Evolutionary conservation across 1,284 basidiomycete genomes (phyloP).

Genomic region (Hypsizygus ulmarius): DNA sequence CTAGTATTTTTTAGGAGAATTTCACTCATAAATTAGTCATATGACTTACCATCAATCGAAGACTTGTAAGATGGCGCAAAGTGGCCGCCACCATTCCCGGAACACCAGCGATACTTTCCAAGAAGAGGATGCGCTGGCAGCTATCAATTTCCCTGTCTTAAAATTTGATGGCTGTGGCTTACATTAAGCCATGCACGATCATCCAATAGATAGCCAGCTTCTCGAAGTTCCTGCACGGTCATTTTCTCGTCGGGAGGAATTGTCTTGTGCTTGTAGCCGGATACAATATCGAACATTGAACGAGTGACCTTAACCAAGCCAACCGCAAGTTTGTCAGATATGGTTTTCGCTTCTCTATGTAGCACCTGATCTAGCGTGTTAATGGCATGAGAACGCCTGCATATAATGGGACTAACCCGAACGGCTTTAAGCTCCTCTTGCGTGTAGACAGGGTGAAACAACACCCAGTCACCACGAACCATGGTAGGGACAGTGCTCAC

Average conservation of each 20-base stretch:
- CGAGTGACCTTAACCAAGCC: constrained; percentile 60
- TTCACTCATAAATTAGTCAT: not conserved
- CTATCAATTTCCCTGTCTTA: not conserved
- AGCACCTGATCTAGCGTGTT: constrained; percentile 52
- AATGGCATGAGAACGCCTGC: not conserved
- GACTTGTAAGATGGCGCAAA: constrained; percentile 77
- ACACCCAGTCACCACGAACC: constrained; percentile 74
- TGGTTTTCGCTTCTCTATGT: constrained; percentile 60
- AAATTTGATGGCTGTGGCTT: constrained; percentile 21
- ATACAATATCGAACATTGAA: constrained; percentile 71
- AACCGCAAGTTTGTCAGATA: constrained; percentile 73
- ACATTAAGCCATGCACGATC: constrained; percentile 78
- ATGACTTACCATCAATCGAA: constrained; percentile 74
- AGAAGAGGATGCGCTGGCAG: constrained; percentile 76
- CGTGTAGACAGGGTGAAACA: constrained; percentile 82
- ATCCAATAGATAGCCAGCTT: constrained; percentile 70
- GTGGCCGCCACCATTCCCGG: constrained; percentile 94
- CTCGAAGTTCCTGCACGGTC: constrained; percentile 68
- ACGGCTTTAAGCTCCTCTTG: constrained; percentile 77
- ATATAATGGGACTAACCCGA: constrained; percentile 40
- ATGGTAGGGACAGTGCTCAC: constrained; percentile 31
- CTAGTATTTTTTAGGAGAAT: constrained; percentile 33
- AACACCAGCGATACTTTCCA: constrained; percentile 91
- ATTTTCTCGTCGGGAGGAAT: constrained; percentile 61
- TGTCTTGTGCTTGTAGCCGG: constrained; percentile 75